Percentiles rank a stretch among this genome's conserved stretches.
Conservation (phyloP, 2,329 filamentous ascomycete genomes). For the Colletotrichum sp. region DNA sequence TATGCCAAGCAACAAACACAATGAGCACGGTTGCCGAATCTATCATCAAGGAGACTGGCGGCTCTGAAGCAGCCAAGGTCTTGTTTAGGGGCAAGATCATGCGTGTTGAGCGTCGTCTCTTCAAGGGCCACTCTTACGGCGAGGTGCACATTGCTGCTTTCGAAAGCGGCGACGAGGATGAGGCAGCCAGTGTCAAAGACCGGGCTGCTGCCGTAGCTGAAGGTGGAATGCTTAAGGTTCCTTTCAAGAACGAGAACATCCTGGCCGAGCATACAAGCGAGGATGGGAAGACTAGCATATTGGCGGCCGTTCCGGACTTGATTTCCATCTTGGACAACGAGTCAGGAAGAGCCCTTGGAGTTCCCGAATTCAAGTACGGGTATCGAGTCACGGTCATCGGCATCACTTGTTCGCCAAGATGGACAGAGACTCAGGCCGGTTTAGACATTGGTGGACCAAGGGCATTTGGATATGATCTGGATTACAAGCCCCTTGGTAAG, state of each 20-base stretch:
- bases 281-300: conserved; percentile 32
- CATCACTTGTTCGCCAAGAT: conserved; percentile 58
- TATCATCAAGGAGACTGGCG: conserved; percentile 64
- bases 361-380: conserved; percentile 61
- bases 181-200: background rate
- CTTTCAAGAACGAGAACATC: conserved; percentile 51
- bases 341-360: conserved; percentile 60
- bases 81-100: conserved; percentile 69
- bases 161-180: conserved; percentile 25
- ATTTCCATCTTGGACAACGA: conserved; percentile 61
- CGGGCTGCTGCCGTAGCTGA: conserved; percentile 1
- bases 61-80: conserved; percentile 55
- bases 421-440: conserved; percentile 53
- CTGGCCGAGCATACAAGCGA: conserved; percentile 48
- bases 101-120: conserved; percentile 51
- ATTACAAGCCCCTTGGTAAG: conserved; percentile 54
- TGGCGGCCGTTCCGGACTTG: conserved; percentile 62
- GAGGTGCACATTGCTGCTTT: conserved; percentile 34
- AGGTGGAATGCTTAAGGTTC: conserved; percentile 27
- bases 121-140: conserved; percentile 55
- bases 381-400: conserved; percentile 57
- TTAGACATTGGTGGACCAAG: conserved; percentile 51
- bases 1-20: conserved; percentile 39
- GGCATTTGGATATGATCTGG: conserved; percentile 41
- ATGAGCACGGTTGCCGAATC: conserved; percentile 60